phyloP scores from a whole-genome alignment of 2,329 filamentous ascomycete species.

The Fusarium circinatum region DNA sequence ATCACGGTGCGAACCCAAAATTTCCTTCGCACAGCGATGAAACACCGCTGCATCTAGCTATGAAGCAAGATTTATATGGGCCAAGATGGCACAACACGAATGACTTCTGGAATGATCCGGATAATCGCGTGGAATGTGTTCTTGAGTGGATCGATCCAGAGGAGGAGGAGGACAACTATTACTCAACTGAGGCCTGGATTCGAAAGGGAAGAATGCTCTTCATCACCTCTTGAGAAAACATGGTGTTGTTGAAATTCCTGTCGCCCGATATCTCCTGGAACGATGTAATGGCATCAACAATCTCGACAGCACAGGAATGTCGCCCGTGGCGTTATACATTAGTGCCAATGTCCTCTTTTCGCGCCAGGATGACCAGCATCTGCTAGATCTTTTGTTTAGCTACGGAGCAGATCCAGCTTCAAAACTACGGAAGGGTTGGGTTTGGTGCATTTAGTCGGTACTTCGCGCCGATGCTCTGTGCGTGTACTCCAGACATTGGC shows the following conservation, averaged over 20 bases:
- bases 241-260: not conserved
- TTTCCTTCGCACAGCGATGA: not conserved
- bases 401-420: not conserved
- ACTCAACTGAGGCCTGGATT: not conserved
- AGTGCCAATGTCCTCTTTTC: not conserved
- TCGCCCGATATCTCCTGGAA: not conserved
- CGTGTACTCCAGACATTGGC: not conserved
- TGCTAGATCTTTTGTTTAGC: not conserved
- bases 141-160: not conserved
- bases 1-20: not conserved
- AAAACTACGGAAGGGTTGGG: not conserved
- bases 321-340: fast-evolving
- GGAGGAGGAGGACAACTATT: not conserved
- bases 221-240: not conserved
- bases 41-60: not conserved
- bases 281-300: not conserved
- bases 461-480: not conserved
- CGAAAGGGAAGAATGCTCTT: not conserved
- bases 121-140: not conserved
- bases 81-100: not conserved
- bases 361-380: fast-evolving
- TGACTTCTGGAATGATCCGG: not conserved
- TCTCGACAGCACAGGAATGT: not conserved
- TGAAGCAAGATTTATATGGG: not conserved
- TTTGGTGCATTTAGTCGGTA: not conserved